Conservation (phyloP, 495 filamentous ascomycete genomes). For the Astrothelium macrocarpum region DNA sequence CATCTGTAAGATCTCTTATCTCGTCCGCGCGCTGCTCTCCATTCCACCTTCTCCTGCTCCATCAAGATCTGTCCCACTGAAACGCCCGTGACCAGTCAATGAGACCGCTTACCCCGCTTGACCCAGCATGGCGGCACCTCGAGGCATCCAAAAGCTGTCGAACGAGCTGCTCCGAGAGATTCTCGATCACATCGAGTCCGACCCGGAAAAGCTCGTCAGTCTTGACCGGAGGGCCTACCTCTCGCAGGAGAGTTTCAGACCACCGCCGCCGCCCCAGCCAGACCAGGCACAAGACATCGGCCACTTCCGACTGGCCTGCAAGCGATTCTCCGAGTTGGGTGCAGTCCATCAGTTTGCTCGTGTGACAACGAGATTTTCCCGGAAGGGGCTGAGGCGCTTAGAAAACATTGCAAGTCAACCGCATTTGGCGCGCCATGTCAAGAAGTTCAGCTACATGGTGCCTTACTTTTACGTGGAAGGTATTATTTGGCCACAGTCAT, state of each 20-base stretch:
- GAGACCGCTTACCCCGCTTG: slow-evolving; percentile 12
- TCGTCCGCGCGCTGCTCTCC: background rate
- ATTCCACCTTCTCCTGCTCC: background rate
- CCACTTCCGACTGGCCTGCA: slow-evolving; percentile 51
- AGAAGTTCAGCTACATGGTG: slow-evolving; percentile 63
- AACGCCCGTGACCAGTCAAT: background rate
- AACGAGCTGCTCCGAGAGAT: slow-evolving; percentile 55
- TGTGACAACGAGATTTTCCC: slow-evolving; percentile 52
- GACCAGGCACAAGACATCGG: slow-evolving; percentile 37
- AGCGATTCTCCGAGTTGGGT: slow-evolving; percentile 50
- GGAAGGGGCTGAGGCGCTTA: slow-evolving; percentile 47
- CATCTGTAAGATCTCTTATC: background rate
- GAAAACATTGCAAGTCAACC: slow-evolving; percentile 38
- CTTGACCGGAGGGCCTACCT: slow-evolving; percentile 44
- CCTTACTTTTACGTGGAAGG: slow-evolving; percentile 52
- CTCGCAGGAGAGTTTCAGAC: slow-evolving; percentile 46
- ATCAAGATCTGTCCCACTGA: slow-evolving; percentile 1
- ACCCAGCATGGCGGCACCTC: slow-evolving; percentile 25
- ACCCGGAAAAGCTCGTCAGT: slow-evolving; percentile 37
- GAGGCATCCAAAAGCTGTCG: slow-evolving; percentile 43
- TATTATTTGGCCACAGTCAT: slow-evolving; percentile 13
- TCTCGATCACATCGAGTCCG: slow-evolving; percentile 42
- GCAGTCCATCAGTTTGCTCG: slow-evolving; percentile 51
- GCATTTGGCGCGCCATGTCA: slow-evolving; percentile 52
- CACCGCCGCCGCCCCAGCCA: slow-evolving; percentile 34